Conservation (phyloP, 257 asterid genomes). For the Solanum etuberosum region DNA sequence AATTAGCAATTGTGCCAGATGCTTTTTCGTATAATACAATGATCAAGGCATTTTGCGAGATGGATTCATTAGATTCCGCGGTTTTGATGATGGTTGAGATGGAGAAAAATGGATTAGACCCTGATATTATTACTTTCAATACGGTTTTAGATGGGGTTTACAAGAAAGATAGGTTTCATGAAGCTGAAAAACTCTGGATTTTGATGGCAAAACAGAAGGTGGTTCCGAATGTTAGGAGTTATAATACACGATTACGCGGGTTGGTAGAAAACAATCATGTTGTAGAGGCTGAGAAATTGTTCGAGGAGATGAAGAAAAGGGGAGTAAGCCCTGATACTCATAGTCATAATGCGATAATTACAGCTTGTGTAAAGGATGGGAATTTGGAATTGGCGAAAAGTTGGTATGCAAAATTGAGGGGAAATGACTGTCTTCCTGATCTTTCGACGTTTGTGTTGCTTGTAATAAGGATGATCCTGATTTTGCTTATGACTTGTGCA, state of each 20-base stretch:
- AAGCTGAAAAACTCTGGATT: background rate
- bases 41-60: background rate
- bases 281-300: background rate
- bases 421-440: background rate
- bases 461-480: background rate
- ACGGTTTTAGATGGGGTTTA: background rate
- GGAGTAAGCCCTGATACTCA: background rate
- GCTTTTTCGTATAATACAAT: background rate
- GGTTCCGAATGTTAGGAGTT: background rate
- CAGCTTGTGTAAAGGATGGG: background rate
- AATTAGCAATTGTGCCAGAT: background rate
- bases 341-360: background rate
- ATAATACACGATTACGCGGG: background rate
- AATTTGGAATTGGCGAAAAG: background rate
- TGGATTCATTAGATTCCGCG: background rate
- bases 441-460: background rate
- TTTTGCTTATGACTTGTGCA: background rate
- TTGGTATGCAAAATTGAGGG: background rate
- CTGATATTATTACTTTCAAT: background rate
- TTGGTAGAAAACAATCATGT: background rate
- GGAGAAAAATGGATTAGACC: background rate
- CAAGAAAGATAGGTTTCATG: background rate
- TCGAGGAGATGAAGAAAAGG: background rate
- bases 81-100: background rate
- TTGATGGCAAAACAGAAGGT: background rate